Evolutionary conservation across 2,329 filamentous ascomycete species (phyloP).

Genomic region (Elsinoe australis): DNA sequence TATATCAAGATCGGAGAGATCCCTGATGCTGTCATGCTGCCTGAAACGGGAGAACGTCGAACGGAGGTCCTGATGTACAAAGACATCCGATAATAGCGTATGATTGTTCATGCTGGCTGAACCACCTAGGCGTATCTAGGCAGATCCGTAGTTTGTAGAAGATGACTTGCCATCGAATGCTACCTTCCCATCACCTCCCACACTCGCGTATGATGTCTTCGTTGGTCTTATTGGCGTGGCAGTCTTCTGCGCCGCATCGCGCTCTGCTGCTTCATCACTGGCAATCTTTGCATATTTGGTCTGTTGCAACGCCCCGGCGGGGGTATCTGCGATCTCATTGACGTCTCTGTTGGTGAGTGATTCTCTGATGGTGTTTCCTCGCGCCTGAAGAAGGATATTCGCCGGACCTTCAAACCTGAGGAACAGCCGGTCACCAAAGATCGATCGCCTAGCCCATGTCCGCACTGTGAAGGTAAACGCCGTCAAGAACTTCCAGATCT

Average conservation of each 20-base stretch:
- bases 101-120: no score
- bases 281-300: constrained; percentile 31
- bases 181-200: constrained; percentile 29
- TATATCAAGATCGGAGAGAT: constrained; percentile 51
- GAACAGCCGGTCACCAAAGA: constrained; percentile 92
- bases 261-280: constrained; percentile 6
- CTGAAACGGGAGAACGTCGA: constrained; percentile 40
- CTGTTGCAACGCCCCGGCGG: constrained; percentile 60
- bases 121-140: no score
- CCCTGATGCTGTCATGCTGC: constrained; percentile 47
- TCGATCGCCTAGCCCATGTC: constrained; percentile 69
- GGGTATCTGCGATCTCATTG: constrained; percentile 80
- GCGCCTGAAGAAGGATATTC: constrained; percentile 79
- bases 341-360: constrained; percentile 69
- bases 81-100: constrained; percentile 27
- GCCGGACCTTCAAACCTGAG: constrained; percentile 80
- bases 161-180: constrained; percentile 19
- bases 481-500: constrained; percentile 62
- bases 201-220: constrained; percentile 30
- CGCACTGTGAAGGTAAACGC: constrained; percentile 60
- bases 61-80: constrained; percentile 55
- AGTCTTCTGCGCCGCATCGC: background rate
- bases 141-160: background rate
- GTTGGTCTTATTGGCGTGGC: constrained; percentile 23
- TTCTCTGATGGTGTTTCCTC: constrained; percentile 71